Conservation (phyloP, 2,329 filamentous ascomycete genomes). For the Fusarium succisae region DNA sequence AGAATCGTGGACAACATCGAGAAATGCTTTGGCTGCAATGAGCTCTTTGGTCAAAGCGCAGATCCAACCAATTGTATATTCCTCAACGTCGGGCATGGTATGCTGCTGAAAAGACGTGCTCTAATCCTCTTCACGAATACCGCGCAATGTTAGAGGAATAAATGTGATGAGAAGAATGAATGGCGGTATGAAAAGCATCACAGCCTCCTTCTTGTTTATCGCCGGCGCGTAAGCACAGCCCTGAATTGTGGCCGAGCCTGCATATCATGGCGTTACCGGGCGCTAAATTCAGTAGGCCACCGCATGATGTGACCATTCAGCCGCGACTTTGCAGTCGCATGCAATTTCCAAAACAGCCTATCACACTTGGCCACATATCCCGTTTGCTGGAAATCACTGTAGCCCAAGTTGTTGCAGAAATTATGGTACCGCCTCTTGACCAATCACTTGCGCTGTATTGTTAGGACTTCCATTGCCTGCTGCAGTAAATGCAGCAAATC, state of each 20-base stretch:
- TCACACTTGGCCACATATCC: not conserved
- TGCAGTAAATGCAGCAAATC: too few relatives aligned
- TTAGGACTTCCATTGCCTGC: too few relatives aligned
- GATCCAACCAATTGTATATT: not conserved
- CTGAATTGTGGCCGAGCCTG: accelerated
- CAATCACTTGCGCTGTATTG: too few relatives aligned
- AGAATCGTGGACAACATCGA: accelerated
- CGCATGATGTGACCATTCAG: not conserved
- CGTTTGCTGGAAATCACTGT: too few relatives aligned
- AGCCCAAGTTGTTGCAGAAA: too few relatives aligned
- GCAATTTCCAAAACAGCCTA: accelerated
- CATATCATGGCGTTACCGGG: accelerated
- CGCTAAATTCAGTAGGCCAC: not conserved
- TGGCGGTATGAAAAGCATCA: accelerated
- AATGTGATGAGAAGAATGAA: accelerated
- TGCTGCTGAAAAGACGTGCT: too few relatives aligned
- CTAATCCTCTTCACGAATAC: accelerated
- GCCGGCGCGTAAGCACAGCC: not conserved
- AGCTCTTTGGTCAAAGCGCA: not conserved
- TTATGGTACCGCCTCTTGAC: too few relatives aligned
- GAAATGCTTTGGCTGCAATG: not conserved
- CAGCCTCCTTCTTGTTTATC: accelerated
- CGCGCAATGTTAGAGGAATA: accelerated
- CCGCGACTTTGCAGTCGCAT: too few relatives aligned
- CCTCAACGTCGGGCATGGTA: accelerated